Base-by-base conservation (phyloP, 2,329 filamentous ascomycete species). In the Akanthomyces dipterigenus region DNA sequence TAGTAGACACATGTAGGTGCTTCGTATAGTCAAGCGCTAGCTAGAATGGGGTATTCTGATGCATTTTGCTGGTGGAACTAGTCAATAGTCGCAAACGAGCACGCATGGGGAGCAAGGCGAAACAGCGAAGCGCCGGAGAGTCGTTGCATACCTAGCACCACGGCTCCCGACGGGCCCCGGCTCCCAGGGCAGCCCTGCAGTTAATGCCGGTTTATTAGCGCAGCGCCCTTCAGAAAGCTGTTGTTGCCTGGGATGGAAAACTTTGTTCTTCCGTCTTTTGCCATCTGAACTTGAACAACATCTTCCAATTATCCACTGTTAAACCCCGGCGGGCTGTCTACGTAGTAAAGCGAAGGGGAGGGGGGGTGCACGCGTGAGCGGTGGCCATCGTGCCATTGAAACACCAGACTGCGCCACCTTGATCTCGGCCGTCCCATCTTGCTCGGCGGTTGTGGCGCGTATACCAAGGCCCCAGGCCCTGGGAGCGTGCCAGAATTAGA, bases 391-490 rank as follows among this genome's bases (percentile, higher is more conserved):
- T 34, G 28, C 6, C 11, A 5, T 50, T 11, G 28, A 55, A 26
- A 36, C 45, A 48, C 12, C 20, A 42, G 40, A 40, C 55, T 58
- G 55, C 45, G 55, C 55, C 55, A 58, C 55, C 20, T 22, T 58
- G 34, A 50, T 58, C 55, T 58, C 55, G 45, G 42, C 22, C 43
- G 46, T 56, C 53, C 31, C 8, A 31, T 28, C 31, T 49, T 9
- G 43, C 31, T 42, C 18, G 34, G 55, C 55, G 55, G 55, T 58
- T 58, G 45, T 58, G 55, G 55, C 55, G 55, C 36, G 55, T 50
- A 42, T 24, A 20, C 22, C 55, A 49, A 38, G 36, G 36, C 16
- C 20, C 7, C 55, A 48, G 49, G 55, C 53, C 40, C 34, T 24
- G 31, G 31, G 8, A 9, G 14, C 34, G 31, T 26, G 43, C 55